Evolutionary conservation across 164 flowering plant genomes (phyloP).

Genomic region (Nelumbo lutea): DNA sequence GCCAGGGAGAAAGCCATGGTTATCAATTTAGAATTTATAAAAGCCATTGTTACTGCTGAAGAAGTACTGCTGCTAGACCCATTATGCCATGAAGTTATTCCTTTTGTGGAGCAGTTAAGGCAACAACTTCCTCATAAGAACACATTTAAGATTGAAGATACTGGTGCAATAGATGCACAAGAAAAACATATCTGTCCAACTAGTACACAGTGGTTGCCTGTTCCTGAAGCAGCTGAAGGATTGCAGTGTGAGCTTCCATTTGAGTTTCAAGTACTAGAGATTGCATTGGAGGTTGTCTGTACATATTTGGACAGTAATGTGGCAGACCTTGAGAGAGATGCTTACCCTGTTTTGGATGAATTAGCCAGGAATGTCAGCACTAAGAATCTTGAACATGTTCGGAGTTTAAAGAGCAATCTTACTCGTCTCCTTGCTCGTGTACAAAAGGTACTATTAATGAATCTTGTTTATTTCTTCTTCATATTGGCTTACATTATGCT

Average conservation of each 20-base stretch:
- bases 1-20: conserved; percentile 97
- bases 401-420: conserved; percentile 88
- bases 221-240: conserved; percentile 63
- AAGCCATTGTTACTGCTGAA: conserved; percentile 94
- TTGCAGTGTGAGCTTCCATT: conserved; percentile 79
- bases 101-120: conserved; percentile 83
- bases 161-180: conserved; percentile 24
- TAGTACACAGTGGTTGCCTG: conserved; percentile 50
- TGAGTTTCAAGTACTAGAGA: conserved; percentile 90
- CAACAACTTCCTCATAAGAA: conserved; percentile 57
- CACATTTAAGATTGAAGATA: conserved; percentile 25
- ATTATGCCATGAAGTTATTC: conserved; percentile 73
- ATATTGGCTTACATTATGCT: too few relatives aligned
- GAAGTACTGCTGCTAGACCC: conserved; percentile 91
- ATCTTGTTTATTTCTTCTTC: not conserved
- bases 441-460: conserved; percentile 57
- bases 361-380: conserved; percentile 84
- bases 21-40: conserved; percentile 86
- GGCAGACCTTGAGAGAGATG: conserved; percentile 73
- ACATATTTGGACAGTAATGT: conserved; percentile 69
- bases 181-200: conserved; percentile 39
- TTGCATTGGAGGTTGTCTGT: conserved; percentile 84
- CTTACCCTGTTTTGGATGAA: conserved; percentile 86
- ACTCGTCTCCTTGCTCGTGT: conserved; percentile 92
- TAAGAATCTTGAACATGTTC: conserved; percentile 80